phyloP scores from a whole-genome alignment of 208 protist genomes.

The Tritrichomonas musculus region DNA sequence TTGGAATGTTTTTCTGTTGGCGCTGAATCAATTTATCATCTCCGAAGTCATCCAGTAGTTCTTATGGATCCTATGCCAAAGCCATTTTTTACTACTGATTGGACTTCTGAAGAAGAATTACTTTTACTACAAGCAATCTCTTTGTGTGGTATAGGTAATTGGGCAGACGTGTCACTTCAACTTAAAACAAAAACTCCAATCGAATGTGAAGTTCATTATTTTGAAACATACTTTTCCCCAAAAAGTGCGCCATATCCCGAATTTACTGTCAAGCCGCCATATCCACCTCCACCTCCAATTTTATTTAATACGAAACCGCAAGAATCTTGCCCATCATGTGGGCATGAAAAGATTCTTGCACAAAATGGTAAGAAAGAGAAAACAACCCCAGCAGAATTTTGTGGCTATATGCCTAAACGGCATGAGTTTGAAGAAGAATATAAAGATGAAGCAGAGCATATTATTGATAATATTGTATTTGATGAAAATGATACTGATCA shows the following conservation, averaged over 20 bases:
- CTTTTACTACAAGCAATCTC: not conserved
- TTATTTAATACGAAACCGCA: not conserved
- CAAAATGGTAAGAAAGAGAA: not conserved
- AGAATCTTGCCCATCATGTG: not conserved
- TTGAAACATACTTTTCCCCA: not conserved
- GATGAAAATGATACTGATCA: not conserved
- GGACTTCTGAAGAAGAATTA: not conserved
- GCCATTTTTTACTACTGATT: not conserved
- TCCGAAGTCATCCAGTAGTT: not conserved
- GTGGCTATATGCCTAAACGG: not conserved
- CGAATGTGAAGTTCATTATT: constrained; percentile 22
- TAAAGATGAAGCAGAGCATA: not conserved
- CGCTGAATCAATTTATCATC: not conserved
- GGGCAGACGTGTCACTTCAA: not conserved
- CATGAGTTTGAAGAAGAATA: constrained; percentile 3
- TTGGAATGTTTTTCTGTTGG: not conserved
- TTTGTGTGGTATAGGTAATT: not conserved
- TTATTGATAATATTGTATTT: not conserved
- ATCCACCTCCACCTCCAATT: not conserved
- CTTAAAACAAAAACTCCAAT: not conserved
- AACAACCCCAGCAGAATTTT: not conserved
- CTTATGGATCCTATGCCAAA: not conserved
- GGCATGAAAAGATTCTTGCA: no score
- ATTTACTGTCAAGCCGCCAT: not conserved
- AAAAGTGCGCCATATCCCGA: not conserved